Percentiles rank a stretch among this genome's conserved stretches.
Conservation (phyloP, 352 stramenopile genomes). For the Phytophthora melonis region DNA sequence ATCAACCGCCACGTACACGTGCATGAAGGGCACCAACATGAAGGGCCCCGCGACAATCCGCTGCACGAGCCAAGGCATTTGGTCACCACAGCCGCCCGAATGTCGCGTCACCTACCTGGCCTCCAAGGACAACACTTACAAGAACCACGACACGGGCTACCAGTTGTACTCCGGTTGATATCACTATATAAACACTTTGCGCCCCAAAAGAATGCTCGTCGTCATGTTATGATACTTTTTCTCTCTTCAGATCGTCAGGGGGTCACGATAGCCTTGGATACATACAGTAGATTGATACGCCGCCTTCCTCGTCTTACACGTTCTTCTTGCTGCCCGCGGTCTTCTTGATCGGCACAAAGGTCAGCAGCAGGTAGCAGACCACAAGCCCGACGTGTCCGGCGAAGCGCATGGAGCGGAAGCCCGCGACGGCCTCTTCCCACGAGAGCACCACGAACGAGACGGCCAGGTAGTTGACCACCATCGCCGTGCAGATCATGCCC, state of each 20-base stretch:
- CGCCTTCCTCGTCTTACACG: conserved; percentile 23
- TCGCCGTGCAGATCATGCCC: conserved; percentile 59
- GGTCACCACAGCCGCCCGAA: conserved; percentile 42
- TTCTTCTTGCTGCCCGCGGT: conserved; percentile 37
- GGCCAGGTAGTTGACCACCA: conserved; percentile 80
- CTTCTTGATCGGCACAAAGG: conserved; percentile 55
- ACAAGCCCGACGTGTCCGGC: conserved; percentile 60
- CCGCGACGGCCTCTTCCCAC: conserved; percentile 58
- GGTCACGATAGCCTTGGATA: conserved; percentile 21
- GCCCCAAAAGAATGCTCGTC: conserved; percentile 23
- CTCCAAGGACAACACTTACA: conserved; percentile 65
- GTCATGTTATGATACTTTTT: conserved; percentile 30
- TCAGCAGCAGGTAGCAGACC: conserved; percentile 49
- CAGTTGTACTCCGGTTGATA: conserved; percentile 62
- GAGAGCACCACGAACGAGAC: conserved; percentile 79
- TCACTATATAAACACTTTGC: not conserved
- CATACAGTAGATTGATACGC: conserved; percentile 9
- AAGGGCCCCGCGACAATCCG: conserved; percentile 35
- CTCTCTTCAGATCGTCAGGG: conserved; percentile 9
- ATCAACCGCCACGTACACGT: conserved; percentile 48
- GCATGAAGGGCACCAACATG: conserved; percentile 55
- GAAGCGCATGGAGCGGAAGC: conserved; percentile 70
- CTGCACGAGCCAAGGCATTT: conserved; percentile 51
- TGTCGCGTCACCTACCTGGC: conserved; percentile 56
- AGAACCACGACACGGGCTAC: conserved; percentile 64